phyloP scores from a whole-genome alignment of 768 basidiomycete genomes.

The Neoboletus magnificus region DNA sequence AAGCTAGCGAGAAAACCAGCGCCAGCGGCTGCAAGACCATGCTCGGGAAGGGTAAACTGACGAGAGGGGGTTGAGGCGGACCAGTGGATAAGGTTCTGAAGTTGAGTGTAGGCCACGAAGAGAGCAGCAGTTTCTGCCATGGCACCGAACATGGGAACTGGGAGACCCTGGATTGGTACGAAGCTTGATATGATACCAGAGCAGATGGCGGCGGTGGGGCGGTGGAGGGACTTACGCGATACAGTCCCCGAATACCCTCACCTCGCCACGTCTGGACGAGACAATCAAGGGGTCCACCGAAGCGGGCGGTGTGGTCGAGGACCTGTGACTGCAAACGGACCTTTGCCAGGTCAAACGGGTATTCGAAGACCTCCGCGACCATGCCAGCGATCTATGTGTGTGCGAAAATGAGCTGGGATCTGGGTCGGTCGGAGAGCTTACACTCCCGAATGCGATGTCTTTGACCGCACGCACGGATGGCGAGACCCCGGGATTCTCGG shows the following conservation, averaged over 20 bases:
- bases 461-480: constrained; percentile 33
- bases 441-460: constrained; percentile 49
- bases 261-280: constrained; percentile 53
- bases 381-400: constrained; percentile 68
- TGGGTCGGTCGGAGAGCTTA: constrained; percentile 21
- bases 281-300: constrained; percentile 60
- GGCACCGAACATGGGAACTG: constrained; percentile 81
- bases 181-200: not conserved
- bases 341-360: constrained; percentile 91
- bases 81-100: constrained; percentile 54
- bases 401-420: not conserved
- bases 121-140: constrained; percentile 86
- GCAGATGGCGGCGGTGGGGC: not conserved
- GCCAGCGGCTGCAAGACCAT: constrained; percentile 72
- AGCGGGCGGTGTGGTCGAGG: constrained; percentile 57
- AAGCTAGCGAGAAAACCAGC: constrained; percentile 81
- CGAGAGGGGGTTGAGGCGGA: constrained; percentile 18
- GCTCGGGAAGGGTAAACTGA: constrained; percentile 56
- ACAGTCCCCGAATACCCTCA: constrained; percentile 57
- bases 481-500: not conserved
- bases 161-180: constrained; percentile 57
- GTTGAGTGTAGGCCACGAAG: constrained; percentile 77
- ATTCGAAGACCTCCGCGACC: constrained; percentile 83
- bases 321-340: constrained; percentile 89
- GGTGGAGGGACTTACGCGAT: constrained; percentile 39